These are phyloP conservation scores for Ilex paraguariensis DNA, from an alignment of 305 asterid species.

Conservation along the genomic window DNA sequence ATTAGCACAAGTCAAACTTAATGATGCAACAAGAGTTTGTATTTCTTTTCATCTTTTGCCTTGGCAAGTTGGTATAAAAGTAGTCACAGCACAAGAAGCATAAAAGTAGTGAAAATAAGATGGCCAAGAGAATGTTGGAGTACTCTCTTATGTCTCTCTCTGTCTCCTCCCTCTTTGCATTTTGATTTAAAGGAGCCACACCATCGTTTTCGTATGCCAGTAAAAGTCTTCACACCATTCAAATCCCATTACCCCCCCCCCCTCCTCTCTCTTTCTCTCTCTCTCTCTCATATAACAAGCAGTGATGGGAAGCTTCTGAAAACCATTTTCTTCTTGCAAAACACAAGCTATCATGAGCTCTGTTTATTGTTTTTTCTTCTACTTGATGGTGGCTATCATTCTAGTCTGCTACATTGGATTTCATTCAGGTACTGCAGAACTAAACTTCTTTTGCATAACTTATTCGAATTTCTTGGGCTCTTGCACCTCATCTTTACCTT, in stretches of 20 bases:
- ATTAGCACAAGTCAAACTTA: too few species aligned
- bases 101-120: too few species aligned
- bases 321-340: neutral
- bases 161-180: too few species aligned
- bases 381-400: slow-evolving; percentile 22
- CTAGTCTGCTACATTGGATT: slow-evolving; percentile 21
- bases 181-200: too few species aligned
- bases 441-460: neutral
- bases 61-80: too few species aligned
- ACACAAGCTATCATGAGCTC: slow-evolving; percentile 21
- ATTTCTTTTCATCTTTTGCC: too few species aligned
- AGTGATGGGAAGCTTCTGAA: neutral
- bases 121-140: too few species aligned
- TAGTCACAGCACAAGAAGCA: too few species aligned
- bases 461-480: neutral
- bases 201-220: neutral
- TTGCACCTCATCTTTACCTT: neutral
- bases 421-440: slow-evolving; percentile 19
- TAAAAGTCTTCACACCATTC: neutral
- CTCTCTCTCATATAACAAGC: neutral
- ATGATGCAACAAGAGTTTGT: too few species aligned
- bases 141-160: too few species aligned
- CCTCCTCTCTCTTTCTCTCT: too few species aligned
- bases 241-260: too few species aligned
- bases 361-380: slow-evolving; percentile 11